Conservation (phyloP, 768 basidiomycete genomes). For the Calvatia gigantea region DNA sequence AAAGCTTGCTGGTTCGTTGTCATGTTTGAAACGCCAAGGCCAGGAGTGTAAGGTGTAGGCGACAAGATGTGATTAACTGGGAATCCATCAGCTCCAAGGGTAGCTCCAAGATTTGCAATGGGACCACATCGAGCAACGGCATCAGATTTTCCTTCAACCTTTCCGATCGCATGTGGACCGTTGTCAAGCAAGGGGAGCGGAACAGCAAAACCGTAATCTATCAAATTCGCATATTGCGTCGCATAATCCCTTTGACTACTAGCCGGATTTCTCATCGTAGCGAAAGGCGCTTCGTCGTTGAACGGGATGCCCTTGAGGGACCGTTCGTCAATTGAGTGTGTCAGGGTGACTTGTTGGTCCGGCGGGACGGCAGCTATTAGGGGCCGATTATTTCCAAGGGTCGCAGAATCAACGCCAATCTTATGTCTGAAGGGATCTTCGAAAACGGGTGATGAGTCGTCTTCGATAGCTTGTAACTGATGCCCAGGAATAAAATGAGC, state of each 20-base stretch:
- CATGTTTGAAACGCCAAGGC: not conserved
- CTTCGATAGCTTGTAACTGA: not conserved
- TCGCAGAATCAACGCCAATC: not conserved
- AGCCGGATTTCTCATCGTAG: not conserved
- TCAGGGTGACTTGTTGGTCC: not conserved
- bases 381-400: not conserved
- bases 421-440: not conserved
- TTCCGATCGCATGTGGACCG: not conserved
- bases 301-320: not conserved
- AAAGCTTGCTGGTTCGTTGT: not conserved
- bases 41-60: not conserved
- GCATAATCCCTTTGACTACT: not conserved
- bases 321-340: not conserved
- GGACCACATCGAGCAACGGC: not conserved
- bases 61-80: not conserved
- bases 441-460: not conserved
- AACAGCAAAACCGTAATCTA: constrained; percentile 5
- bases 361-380: not conserved
- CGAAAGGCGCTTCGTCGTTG: not conserved
- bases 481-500: not conserved
- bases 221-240: not conserved
- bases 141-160: not conserved
- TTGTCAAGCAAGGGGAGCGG: not conserved
- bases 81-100: not conserved
- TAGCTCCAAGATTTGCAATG: not conserved